These are phyloP conservation scores for Bertia moriformis DNA, from an alignment of 2,329 filamentous ascomycete species.

Conservation along the genomic window DNA sequence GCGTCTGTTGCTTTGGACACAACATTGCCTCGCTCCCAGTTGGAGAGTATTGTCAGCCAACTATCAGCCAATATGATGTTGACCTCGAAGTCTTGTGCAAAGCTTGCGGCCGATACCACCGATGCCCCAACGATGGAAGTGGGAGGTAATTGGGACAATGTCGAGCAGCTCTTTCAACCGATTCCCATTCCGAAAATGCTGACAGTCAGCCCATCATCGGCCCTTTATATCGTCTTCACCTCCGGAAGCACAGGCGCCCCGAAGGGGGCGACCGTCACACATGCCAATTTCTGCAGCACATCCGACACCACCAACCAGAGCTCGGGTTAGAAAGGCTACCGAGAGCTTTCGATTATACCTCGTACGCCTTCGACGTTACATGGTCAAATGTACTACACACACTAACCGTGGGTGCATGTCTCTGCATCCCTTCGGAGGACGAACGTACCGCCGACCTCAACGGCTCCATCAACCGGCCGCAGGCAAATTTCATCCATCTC, in stretches of 20 bases:
- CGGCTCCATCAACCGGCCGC: constrained; percentile 4
- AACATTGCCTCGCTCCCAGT: constrained; percentile 4
- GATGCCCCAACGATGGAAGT: background rate
- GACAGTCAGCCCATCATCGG: background rate
- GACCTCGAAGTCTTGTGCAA: background rate
- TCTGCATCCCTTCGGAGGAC: constrained; percentile 20
- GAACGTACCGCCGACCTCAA: constrained; percentile 16
- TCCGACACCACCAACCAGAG: constrained; percentile 4
- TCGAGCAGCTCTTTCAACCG: background rate
- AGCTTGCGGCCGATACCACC: background rate
- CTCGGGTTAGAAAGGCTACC: constrained; percentile 4
- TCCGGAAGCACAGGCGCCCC: constrained; percentile 33
- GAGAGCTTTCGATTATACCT: constrained; percentile 7
- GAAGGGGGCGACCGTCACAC: constrained; percentile 25
- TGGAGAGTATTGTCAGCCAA: constrained; percentile 2
- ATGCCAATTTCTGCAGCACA: constrained; percentile 6
- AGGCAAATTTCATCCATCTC: constrained; percentile 2
- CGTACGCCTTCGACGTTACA: constrained; percentile 21
- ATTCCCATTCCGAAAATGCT: background rate
- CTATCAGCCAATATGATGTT: background rate
- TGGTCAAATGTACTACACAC: constrained; percentile 19
- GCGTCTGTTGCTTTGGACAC: constrained; percentile 8
- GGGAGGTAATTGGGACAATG: background rate
- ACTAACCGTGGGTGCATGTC: constrained; percentile 17
- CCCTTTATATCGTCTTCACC: constrained; percentile 26